phyloP scores from a whole-genome alignment of 768 basidiomycete species.

The Boletus eberwhitei region DNA sequence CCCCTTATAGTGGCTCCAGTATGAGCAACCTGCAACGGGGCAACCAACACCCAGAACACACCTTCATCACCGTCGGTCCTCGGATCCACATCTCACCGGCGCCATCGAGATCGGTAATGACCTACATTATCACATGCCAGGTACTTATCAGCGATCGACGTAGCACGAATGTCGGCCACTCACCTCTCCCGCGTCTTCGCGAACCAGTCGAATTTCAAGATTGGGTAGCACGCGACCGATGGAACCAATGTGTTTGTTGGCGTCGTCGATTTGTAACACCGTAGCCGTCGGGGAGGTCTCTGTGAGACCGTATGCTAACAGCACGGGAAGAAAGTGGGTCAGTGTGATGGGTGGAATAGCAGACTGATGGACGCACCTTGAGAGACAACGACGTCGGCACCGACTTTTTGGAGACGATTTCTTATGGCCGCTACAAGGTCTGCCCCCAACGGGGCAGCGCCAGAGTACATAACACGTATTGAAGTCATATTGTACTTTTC shows the following conservation, averaged over 20 bases:
- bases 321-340: background rate
- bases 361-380: conserved; percentile 43
- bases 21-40: background rate
- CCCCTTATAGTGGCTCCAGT: conserved; percentile 41
- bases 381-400: conserved; percentile 38
- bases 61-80: conserved; percentile 81
- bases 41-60: conserved; percentile 13
- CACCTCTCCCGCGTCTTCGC: conserved; percentile 53
- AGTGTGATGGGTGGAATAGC: background rate
- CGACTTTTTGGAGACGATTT: conserved; percentile 38
- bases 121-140: conserved; percentile 3
- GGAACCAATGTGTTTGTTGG: conserved; percentile 53
- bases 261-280: conserved; percentile 44
- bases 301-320: conserved; percentile 70
- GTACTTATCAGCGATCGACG: background rate
- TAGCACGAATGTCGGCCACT: background rate
- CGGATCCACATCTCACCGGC: conserved; percentile 81
- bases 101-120: conserved; percentile 33
- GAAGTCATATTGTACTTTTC: conserved; percentile 65
- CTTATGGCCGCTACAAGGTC: conserved; percentile 53
- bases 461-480: conserved; percentile 57
- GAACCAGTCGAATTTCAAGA: conserved; percentile 70
- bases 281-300: conserved; percentile 78
- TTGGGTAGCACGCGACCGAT: conserved; percentile 72
- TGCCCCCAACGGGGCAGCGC: conserved; percentile 77